A percentile compares a stretch with the other conserved stretches of the same genome.
These are phyloP conservation scores for Platismatia glauca DNA, from an alignment of 495 filamentous ascomycete genomes.

Conservation along the genomic window DNA sequence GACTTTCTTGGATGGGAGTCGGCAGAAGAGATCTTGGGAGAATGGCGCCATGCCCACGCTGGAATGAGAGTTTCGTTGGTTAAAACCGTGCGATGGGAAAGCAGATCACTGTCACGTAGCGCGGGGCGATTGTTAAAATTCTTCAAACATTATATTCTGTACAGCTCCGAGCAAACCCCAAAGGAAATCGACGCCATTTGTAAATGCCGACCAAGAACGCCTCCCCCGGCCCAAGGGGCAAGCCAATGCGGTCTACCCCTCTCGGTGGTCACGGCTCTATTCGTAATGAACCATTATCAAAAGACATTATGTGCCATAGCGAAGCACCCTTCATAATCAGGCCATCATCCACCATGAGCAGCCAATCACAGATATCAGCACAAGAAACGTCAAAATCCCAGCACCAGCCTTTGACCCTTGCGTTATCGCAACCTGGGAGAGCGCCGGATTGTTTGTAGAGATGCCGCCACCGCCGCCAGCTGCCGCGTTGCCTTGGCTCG, in stretches of 20 bases:
- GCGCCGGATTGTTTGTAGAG: conserved; percentile 11
- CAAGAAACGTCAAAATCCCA: conserved; percentile 47
- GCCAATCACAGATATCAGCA: conserved; percentile 32
- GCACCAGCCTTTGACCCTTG: conserved; percentile 52
- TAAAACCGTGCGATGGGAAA: no score
- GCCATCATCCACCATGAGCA: conserved; percentile 39
- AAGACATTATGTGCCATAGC: conserved; percentile 11
- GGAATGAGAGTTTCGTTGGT: no score
- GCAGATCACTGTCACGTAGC: no score
- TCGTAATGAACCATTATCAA: conserved; percentile 6
- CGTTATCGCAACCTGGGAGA: conserved; percentile 31
- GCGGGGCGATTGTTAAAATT: neutral
- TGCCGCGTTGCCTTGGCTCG: conserved; percentile 59
- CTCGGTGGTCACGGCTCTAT: neutral
- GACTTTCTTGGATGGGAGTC: no score
- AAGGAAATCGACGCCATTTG: neutral
- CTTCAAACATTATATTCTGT: neutral
- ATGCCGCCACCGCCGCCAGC: conserved; percentile 51
- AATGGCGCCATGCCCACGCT: no score
- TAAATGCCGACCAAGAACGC: neutral
- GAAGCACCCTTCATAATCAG: conserved; percentile 4
- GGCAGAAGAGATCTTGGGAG: no score
- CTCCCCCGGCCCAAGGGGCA: neutral
- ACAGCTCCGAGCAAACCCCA: neutral
- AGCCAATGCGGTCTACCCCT: neutral